Evolutionary conservation across 2,329 filamentous ascomycete genomes (phyloP).

Genomic region (Sarocladium strictum): DNA sequence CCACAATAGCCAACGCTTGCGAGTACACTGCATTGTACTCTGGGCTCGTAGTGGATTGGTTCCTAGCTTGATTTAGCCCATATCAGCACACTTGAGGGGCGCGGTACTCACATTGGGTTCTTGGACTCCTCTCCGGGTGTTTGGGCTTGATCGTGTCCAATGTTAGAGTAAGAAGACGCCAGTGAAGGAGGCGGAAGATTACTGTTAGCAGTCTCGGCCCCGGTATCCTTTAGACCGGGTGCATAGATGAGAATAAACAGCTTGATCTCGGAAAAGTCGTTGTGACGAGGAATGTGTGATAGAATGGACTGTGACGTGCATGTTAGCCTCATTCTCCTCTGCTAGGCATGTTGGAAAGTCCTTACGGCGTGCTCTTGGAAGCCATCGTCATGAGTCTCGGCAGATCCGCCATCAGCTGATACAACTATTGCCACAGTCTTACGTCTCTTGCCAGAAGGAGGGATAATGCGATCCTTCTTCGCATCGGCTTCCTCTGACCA

Average conservation of each 20-base stretch:
- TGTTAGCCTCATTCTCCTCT: constrained; percentile 11
- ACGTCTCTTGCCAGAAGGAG: constrained; percentile 42
- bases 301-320: constrained; percentile 68
- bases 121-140: constrained; percentile 60
- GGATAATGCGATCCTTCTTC: constrained; percentile 37
- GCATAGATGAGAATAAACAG: constrained; percentile 89
- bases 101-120: constrained; percentile 45
- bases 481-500: constrained; percentile 89
- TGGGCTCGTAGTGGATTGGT: constrained; percentile 32
- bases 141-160: constrained; percentile 66
- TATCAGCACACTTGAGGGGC: not conserved
- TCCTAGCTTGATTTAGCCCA: constrained; percentile 11
- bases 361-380: constrained; percentile 78
- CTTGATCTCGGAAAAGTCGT: constrained; percentile 66
- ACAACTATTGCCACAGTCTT: constrained; percentile 86
- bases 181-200: constrained; percentile 57
- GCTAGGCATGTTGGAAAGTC: not conserved
- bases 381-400: constrained; percentile 52
- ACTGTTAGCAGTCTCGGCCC: constrained; percentile 43
- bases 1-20: constrained; percentile 72
- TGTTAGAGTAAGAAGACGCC: constrained; percentile 83
- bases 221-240: constrained; percentile 66
- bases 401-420: constrained; percentile 64
- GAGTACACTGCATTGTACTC: constrained; percentile 75
- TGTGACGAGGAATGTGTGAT: constrained; percentile 76